A percentile compares a stretch with the other conserved stretches of the same genome.
These are phyloP conservation scores for Boletus barrowsii DNA, from an alignment of 768 basidiomycete genomes.

Conservation along the genomic window DNA sequence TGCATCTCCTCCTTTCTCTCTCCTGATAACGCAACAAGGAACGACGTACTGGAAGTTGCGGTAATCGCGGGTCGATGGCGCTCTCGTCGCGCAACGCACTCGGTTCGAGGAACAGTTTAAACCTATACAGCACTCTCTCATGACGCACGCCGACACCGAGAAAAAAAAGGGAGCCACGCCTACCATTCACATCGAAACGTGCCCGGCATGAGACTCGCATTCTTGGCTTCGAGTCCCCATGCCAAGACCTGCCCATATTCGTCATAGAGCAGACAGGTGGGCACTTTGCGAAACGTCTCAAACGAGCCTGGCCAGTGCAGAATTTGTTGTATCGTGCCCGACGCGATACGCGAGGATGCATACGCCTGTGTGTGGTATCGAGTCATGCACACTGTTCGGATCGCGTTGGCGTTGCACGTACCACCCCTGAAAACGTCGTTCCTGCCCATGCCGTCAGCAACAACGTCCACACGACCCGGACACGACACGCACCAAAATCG, in stretches of 20 bases:
- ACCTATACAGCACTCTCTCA: conserved; percentile 39
- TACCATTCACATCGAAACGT: conserved; percentile 57
- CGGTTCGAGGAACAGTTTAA: conserved; percentile 86
- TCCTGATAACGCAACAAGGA: background rate
- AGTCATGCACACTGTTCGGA: too few species aligned
- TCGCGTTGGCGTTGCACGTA: conserved; percentile 37
- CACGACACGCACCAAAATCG: conserved; percentile 61
- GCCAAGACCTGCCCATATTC: conserved; percentile 68
- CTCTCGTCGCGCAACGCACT: conserved; percentile 71
- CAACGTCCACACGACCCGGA: too few species aligned
- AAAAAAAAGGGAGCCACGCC: background rate
- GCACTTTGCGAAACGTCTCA: conserved; percentile 84
- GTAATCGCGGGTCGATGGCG: conserved; percentile 72
- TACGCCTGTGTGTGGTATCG: conserved; percentile 58
- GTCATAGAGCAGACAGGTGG: conserved; percentile 83
- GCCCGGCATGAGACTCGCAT: conserved; percentile 64
- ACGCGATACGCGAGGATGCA: conserved; percentile 79
- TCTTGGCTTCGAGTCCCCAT: conserved; percentile 89
- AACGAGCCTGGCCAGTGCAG: conserved; percentile 82
- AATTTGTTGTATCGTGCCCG: conserved; percentile 80
- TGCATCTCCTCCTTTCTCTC: background rate
- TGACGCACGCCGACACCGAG: too few species aligned
- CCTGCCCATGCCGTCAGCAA: conserved; percentile 39
- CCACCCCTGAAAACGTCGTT: conserved; percentile 86
- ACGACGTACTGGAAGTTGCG: conserved; percentile 66